Evolutionary conservation across 179 eudicot species (phyloP), one percentile per base, ranked within the genome.

Genomic region (Beta macrorhiza): DNA sequence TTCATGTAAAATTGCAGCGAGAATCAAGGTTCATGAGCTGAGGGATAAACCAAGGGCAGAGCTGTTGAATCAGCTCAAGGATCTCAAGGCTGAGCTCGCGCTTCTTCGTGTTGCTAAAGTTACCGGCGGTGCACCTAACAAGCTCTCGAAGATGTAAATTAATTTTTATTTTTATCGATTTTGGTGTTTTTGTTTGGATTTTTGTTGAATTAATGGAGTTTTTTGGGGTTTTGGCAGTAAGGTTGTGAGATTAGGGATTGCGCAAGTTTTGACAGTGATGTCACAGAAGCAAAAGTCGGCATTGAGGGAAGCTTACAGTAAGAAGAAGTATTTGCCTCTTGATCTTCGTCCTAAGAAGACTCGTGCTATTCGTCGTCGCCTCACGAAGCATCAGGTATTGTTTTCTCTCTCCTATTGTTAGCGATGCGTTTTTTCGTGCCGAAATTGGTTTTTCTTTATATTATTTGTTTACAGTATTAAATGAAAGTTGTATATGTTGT

Each of bases 101-200:
- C 89, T 89, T 10, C 90, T 89, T 14, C 82, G 90, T 16, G 91
- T 87, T 37, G 88, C 88, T 51, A 88, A 88, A 78, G 91, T 88
- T 63, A 88, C 91, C 37, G 91, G 89, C 25, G 89, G 89, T 37
- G 91, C 89, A 29, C 88, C 91, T 22, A 88, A 88, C 88, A 88
- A 88, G 80, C 89, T 88, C 29, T 85, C 91, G 78, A 88, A 88
- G 82, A 88, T 88, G 88, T 87, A 87, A 45, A 10, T n/a, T 20
- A 10, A 11, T 56, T 56, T 13, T 49, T 7, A 8, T 22, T 72
- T 22, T 22, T 5, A 12, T 78, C 1, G 8, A 0, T 20, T 52
- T 12, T 22, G 12, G 6, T 3, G 16, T 53, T 52, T 25, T 20
- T 1, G 44, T 53, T 20, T 37, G 2, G 4, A 16, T 19, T 71